Evolutionary conservation across 306 rosid species (phyloP), one percentile per base, ranked within the genome.

Genomic region (Quercus berberidifolia): DNA sequence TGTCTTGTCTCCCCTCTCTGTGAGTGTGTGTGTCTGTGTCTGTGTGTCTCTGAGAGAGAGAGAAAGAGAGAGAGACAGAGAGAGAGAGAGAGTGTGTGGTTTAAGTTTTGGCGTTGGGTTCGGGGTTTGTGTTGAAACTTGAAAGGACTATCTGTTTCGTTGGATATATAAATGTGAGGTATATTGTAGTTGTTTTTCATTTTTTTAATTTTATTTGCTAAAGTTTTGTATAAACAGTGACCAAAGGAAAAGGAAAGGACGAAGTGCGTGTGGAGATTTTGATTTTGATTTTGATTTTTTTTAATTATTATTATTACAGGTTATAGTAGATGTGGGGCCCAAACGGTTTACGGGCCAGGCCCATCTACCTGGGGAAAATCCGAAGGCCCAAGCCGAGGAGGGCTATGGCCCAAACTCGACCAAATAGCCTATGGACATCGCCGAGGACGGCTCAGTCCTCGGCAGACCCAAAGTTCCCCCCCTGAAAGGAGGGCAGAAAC

Each of bases 81-180:
- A 76, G 83, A 54, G 76, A 20, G 26, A 1, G 75, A 23, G 75
- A 6, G 64, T 1, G 38, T 30, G 79, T 0, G 74, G 46, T 41
- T 41, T 41, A 2, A 41, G 46, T 41, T 41, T 0, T 58, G 0
- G 78, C 41, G 65, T 28, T 51, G 46, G 18, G 17, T 56, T 56
- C 26, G 6, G 43, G 82, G 64, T 23, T 79, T 80, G 81, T 41
- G 85, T 49, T 49, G 54, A 49, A 49, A 49, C 69, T 67, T 83
- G 89, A 73, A 18, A 69, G 49, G 71, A 74, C 75, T 56, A 19
- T 68, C 46, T 18, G 86, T 73, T 78, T 86, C 85, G 75, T 69
- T 60, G 85, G 83, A 79, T 92, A 90, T 92, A 91, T 88, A 92
- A 88, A 88, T 83, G 86, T 86, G 85, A 59, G 17, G 76, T 2